A percentile compares a stretch with the other conserved stretches of the same genome.
Evolutionary conservation across 257 asterid species (phyloP).

Genomic region (Rauvolfia tetraphylla): DNA sequence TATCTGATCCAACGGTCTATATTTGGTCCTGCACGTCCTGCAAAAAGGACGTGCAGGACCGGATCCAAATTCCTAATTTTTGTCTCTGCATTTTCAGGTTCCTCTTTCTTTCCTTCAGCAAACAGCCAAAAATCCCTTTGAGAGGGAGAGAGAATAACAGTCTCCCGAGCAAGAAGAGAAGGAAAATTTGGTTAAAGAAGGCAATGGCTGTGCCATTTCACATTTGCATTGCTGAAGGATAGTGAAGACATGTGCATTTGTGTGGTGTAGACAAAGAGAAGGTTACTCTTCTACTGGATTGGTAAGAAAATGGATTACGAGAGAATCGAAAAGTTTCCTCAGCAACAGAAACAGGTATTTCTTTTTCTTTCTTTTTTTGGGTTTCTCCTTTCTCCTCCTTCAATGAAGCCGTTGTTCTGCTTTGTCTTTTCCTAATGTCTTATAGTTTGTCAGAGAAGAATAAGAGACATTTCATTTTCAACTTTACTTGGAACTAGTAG

Average conservation of each 20-base stretch:
- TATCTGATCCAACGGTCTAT: too few species aligned
- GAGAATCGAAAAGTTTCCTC: constrained; percentile 23
- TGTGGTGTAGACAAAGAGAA: too few species aligned
- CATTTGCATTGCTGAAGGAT: neutral
- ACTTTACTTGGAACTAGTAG: neutral
- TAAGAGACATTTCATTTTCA: constrained; percentile 14
- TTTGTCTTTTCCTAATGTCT: constrained; percentile 16
- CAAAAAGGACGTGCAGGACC: too few species aligned
- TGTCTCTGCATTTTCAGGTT: neutral
- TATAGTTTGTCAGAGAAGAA: constrained; percentile 2
- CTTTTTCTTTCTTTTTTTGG: too few species aligned
- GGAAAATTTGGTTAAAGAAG: too few species aligned
- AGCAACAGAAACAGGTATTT: constrained; percentile 11
- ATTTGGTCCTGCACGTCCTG: too few species aligned
- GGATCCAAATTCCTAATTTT: too few species aligned
- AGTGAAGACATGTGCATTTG: too few species aligned
- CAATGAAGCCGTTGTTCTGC: neutral
- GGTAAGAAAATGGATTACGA: constrained; percentile 30
- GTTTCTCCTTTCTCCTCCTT: neutral
- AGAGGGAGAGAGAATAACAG: too few species aligned
- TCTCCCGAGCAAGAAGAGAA: too few species aligned
- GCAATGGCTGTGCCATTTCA: too few species aligned
- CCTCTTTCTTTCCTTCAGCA: neutral
- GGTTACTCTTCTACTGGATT: neutral
- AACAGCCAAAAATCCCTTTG: neutral